Base-by-base conservation (phyloP, 2,329 filamentous ascomycete species). In the Mollisiaceae sp. region DNA sequence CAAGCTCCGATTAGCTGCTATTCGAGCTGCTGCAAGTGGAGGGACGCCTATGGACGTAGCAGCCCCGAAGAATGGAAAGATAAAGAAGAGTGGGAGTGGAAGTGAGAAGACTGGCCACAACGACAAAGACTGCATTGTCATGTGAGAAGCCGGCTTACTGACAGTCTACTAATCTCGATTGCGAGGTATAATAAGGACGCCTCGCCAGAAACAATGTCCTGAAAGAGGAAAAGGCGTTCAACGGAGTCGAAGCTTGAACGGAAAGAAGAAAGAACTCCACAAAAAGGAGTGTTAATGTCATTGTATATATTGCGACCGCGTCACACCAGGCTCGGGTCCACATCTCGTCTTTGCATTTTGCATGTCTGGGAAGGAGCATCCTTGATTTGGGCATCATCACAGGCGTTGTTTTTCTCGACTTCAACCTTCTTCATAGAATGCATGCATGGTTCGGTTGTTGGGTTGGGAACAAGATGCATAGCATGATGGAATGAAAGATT, bases 1-100 rank as follows among this genome's bases (percentile, higher is more conserved):
- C 59, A 94, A 91, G 77, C 91, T 95, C 74, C 87, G 95, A 32
- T 83, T 99, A 61, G 88, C 91, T 22, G 92, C 93, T 47, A 99
- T 99, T 67, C 87, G 91, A 67, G 91, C 91, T 9, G 94, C 95
- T 12, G 91, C 94, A 36, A 86, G 82, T 69, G 75, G 75, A 57
- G 75, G 74, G 6, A 72, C 62, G 38, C 71, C 73, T 2, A 76
- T 75, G 74, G 73, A 77, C 43, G 76, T 73, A 66, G 73, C 57
- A 2, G 41, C 70, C 8, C 69, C 72, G 6, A 68, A 69, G 32
- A 72, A 68, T n/a, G 71, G 69, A 3, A 76, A 75, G 56, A 68
- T 71, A 36, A 76, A 74, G 67, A 75, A 74, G 47, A 67, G 32
- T 39, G 41, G 41, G 6, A 71, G 62, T 54, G 65, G 64, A 32